A percentile compares a stretch with the other conserved stretches of the same genome.
These are phyloP conservation scores for Tagetes erecta DNA, from an alignment of 129 eudicot genomes.

Conservation along the genomic window DNA sequence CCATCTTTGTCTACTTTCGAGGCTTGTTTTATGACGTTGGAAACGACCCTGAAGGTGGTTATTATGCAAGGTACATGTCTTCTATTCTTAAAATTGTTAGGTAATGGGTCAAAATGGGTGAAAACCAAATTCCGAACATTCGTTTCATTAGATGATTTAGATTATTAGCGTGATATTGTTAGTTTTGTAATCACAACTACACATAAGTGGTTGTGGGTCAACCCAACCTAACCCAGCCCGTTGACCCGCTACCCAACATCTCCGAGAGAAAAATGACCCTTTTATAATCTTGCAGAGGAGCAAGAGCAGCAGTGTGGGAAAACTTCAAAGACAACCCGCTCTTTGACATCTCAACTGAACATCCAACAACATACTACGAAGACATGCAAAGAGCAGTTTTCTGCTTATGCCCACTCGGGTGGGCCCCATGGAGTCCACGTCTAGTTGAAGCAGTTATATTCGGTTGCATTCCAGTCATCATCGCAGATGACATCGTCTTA, in stretches of 20 bases:
- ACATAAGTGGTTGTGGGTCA: neutral
- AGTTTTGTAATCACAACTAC: neutral
- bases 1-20: slow-evolving; percentile 93
- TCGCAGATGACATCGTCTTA: slow-evolving; percentile 88
- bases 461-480: slow-evolving; percentile 98
- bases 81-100: neutral
- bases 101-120: slow-evolving; percentile 11
- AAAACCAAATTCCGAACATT: neutral
- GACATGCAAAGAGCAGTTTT: slow-evolving; percentile 96
- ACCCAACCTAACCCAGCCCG: neutral
- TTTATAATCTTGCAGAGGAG: slow-evolving; percentile 60
- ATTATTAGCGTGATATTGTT: neutral
- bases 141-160: neutral
- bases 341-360: slow-evolving; percentile 95
- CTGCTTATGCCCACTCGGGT: slow-evolving; percentile 91
- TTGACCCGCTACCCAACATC: neutral
- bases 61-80: slow-evolving; percentile 75
- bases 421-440: slow-evolving; percentile 99
- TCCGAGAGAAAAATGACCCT: neutral
- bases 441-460: slow-evolving; percentile 91
- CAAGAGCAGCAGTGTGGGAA: slow-evolving; percentile 99
- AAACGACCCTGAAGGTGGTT: slow-evolving; percentile 99
- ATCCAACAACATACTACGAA: slow-evolving; percentile 90
- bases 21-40: slow-evolving; percentile 96
- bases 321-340: slow-evolving; percentile 97